A percentile compares a stretch with the other conserved stretches of the same genome.
These are phyloP conservation scores for Silene latifolia DNA, from an alignment of 148 eudicot species.

Conservation along the genomic window DNA sequence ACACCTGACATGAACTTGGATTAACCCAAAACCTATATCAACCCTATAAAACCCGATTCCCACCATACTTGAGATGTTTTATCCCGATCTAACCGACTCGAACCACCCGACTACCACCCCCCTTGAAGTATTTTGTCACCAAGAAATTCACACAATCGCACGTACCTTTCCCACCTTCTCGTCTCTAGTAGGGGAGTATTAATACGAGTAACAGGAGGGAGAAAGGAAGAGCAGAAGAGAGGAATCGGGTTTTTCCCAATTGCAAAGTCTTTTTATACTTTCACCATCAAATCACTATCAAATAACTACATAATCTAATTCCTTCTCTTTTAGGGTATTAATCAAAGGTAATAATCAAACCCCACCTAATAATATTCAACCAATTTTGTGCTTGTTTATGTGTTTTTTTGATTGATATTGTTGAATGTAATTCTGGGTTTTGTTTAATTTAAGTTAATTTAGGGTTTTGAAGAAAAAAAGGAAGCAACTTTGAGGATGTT, in stretches of 20 bases:
- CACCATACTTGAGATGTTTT: too few relatives aligned
- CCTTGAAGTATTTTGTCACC: too few relatives aligned
- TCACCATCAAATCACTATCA: not conserved
- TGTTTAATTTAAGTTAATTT: slow-evolving; percentile 1
- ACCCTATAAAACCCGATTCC: too few relatives aligned
- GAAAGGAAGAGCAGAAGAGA: not conserved
- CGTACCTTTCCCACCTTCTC: too few relatives aligned
- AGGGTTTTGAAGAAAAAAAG: not conserved
- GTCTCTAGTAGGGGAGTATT: too few relatives aligned
- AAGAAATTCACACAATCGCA: too few relatives aligned
- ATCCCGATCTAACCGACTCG: too few relatives aligned
- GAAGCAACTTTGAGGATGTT: slow-evolving; percentile 42
- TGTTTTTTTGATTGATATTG: not conserved
- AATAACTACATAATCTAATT: not conserved
- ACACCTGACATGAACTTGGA: too few relatives aligned
- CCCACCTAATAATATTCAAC: not conserved
- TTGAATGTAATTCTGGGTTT: slow-evolving; percentile 10
- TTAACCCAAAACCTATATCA: too few relatives aligned
- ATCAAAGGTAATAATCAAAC: slow-evolving; percentile 12
- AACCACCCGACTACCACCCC: too few relatives aligned
- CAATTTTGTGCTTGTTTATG: not conserved
- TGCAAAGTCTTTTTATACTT: not conserved
- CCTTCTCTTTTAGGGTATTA: not conserved
- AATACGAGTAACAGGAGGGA: not conserved
- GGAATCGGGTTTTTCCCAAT: not conserved